A percentile compares a stretch with the other conserved stretches of the same genome.
These are phyloP conservation scores for Avena eriantha DNA, from an alignment of 176 grass and related monocot species.

Conservation along the genomic window DNA sequence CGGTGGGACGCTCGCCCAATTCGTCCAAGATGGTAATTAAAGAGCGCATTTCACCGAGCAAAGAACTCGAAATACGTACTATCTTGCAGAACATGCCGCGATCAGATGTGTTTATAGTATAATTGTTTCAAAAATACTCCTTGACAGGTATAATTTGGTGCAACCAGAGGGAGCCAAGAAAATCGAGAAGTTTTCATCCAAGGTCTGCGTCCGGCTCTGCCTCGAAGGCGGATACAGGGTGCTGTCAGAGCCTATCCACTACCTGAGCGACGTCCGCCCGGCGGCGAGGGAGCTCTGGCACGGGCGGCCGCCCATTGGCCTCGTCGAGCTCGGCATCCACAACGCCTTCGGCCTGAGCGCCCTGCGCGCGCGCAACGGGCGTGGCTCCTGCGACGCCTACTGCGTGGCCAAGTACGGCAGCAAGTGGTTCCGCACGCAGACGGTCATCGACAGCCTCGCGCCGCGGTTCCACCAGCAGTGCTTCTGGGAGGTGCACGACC, in stretches of 20 bases:
- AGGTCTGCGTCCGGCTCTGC: constrained; percentile 45
- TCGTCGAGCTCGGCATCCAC: constrained; percentile 81
- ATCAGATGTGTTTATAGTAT: too few relatives aligned
- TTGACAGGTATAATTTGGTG: constrained; percentile 49
- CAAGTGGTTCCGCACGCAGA: constrained; percentile 83
- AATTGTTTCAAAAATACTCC: too few relatives aligned
- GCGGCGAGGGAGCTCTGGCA: constrained; percentile 61
- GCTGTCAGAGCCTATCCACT: constrained; percentile 60
- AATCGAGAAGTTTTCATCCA: constrained; percentile 55
- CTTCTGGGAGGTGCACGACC: constrained; percentile 84
- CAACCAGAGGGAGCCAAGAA: constrained; percentile 53
- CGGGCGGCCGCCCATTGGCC: constrained; percentile 50
- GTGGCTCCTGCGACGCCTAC: constrained; percentile 74
- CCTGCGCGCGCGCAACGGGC: constrained; percentile 64
- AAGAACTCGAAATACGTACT: too few relatives aligned
- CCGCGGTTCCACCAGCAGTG: constrained; percentile 81
- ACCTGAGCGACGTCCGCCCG: constrained; percentile 65
- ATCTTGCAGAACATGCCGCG: too few relatives aligned
- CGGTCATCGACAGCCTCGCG: constrained; percentile 70
- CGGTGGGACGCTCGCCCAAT: constrained; percentile 53
- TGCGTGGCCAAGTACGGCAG: constrained; percentile 86
- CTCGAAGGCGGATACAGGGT: constrained; percentile 68
- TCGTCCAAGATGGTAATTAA: constrained; percentile 45
- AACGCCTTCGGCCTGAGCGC: constrained; percentile 53
- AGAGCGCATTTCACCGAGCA: background rate